Base-by-base conservation (phyloP, 2,329 filamentous ascomycete species). In the Salinomyces thailandicus region DNA sequence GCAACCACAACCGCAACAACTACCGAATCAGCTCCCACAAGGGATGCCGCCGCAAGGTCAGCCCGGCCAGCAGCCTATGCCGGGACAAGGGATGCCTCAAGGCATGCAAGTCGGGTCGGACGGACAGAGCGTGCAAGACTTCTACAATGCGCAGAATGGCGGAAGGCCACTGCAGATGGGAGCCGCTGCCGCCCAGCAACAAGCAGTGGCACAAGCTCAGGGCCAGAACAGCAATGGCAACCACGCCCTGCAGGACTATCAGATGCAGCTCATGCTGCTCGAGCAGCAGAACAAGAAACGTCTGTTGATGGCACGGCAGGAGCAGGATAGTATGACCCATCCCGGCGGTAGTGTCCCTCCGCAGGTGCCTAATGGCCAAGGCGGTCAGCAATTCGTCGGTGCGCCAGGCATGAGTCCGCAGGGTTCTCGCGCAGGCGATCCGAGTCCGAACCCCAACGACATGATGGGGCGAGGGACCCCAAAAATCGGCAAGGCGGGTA, bases 261-360 rank as follows among this genome's bases (percentile, higher is more conserved):
- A 89, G 64, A 87, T 87, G 82, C 83, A 89, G 58, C 64, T 89
- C 55, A 89, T 87, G 83, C 63, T 87, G 33, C 71, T 89, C 12
- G 83, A 89, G 61, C 83, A 87, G 61, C 82, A 89, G 62, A 89
- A 89, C 52, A 89, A 87, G 69, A 87, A 86, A 62, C 71, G 83
- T 13, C 68, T 89, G 33, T 77, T 86, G 68, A 85, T 86, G 81
- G 83, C 83, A 24, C 76, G 83, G 13, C 81, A 78, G 61, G 76
- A 86, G 56, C 82, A 89, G 59, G 84, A 87, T 45, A 75, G 64
- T 53, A 71, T 78, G 59, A 69, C 64, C 34, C 46, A 68, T 34
- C 72, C 70, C 16, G 68, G 67, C 18, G 53, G 49, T 26, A n/a
- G n/a, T n/a, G n/a, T n/a, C n/a, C n/a, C n/a, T n/a, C n/a, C n/a